These are phyloP conservation scores for Dendrothele bispora DNA, from an alignment of 768 basidiomycete genomes.

Conservation along the genomic window DNA sequence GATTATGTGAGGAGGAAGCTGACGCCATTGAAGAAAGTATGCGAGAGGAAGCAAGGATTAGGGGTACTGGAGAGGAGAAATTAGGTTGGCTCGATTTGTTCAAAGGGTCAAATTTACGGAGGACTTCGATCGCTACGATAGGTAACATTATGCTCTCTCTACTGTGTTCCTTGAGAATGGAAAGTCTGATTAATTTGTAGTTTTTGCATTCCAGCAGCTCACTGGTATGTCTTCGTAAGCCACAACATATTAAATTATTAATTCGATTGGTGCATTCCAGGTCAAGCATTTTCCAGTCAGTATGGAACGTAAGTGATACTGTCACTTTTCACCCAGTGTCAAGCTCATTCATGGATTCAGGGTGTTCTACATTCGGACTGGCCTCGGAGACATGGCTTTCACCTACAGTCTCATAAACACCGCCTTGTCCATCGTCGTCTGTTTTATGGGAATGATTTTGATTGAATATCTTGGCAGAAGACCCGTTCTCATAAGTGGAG, in stretches of 20 bases:
- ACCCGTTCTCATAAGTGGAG: constrained; percentile 5
- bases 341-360: background rate
- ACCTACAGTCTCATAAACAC: constrained; percentile 8
- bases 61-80: constrained; percentile 4
- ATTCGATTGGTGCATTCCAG: background rate
- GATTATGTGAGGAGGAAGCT: constrained; percentile 5
- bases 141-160: background rate
- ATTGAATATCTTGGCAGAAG: constrained; percentile 7
- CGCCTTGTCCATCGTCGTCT: constrained; percentile 3
- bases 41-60: constrained; percentile 1
- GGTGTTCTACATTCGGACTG: constrained; percentile 7
- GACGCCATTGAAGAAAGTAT: constrained; percentile 7
- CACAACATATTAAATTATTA: background rate
- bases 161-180: background rate
- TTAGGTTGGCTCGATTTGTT: constrained; percentile 4
- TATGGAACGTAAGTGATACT: constrained; percentile 5
- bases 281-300: constrained; percentile 6
- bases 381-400: constrained; percentile 1
- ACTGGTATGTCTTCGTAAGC: constrained; percentile 1
- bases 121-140: constrained; percentile 4
- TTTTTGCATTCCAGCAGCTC: constrained; percentile 7
- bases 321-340: background rate
- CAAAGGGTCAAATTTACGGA: constrained; percentile 3
- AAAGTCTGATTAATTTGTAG: background rate
- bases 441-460: constrained; percentile 5